Base-by-base conservation (phyloP, 2,329 filamentous ascomycete genomes). In the Nigrospora sphaerica region DNA sequence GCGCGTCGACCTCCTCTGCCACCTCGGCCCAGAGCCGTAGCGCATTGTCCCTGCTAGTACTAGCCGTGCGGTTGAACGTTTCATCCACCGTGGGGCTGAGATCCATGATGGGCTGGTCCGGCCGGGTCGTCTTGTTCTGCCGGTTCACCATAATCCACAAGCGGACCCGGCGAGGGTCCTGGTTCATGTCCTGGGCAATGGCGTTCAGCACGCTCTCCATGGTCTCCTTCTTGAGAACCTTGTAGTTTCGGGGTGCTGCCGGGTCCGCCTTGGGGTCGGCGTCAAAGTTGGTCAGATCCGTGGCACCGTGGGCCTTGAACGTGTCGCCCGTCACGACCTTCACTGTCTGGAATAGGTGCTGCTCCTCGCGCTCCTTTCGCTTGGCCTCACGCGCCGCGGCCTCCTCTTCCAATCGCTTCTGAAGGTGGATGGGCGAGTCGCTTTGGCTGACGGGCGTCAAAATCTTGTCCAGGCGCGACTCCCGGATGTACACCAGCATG, bases 131-230 rank as follows among this genome's bases (percentile, higher is more conserved):
- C 67, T 95, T 96, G 63, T 98, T 98, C 64, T 98, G 93, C 12
- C 93, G 85, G 62, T 96, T 97, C 1, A 98, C 93, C 91, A 98
- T 96, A 46, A 89, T 81, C 95, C 93, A 98, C 16, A 95, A 78
- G 18, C 93, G 81, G 19, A 97, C 69, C 50, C 80, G 78, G 47
- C 81, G 81, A 1, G 85, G 73, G 39, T 91, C 82, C 42, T 86
- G 66, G 0, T 73, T 75, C 42, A 86, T 74, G 47, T 95, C 86
- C 35, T 80, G 68, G 0, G 86, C 90, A 49, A 97, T 76, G 18
- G 77, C 75, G 23, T 73, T 71, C 6, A 84, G 79, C 51, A 97
- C 83, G 9, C 96, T 86, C 40, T 81, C 72, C 52, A 97, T 77
- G 1, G 83, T 86, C 54, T 84, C 85, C n/a, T 82, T 74, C 49